Base-by-base conservation (phyloP, 1,284 basidiomycete species). In the Melampsora abietis-canadensis region DNA sequence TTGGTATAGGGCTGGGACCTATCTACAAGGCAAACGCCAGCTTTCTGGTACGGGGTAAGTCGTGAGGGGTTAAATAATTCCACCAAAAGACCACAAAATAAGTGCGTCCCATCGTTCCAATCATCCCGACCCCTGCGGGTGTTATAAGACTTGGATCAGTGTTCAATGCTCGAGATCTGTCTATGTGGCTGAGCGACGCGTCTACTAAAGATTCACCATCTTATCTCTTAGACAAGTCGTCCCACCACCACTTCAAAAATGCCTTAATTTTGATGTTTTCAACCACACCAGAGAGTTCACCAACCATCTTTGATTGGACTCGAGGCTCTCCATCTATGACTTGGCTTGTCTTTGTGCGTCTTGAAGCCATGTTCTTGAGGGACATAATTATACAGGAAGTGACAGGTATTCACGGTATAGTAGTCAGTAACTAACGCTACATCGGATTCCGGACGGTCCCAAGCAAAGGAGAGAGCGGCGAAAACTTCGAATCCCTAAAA, bases 41-140 rank as follows among this genome's bases (percentile, higher is more conserved):
- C 76, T 66, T 83, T 79, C 78, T 89, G 88, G 87, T 86, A 12
- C 77, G 80, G 24, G 81, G 81, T 73, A 89, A 82, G 79, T 89
- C 88, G 12, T 77, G 80, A 3, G 88, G 88, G 1, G 86, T 84
- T 78, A 89, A 88, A 0, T 87, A 87, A 44, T 84, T 83, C 81
- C 86, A 86, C 81, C 84, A 85, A 80, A 89, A 89, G 15, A 88
- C 86, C 14, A 88, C 85, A 77, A 89, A 88, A 78, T 89, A 89
- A 14, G 85, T 85, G 5, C 73, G 68, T 15, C 73, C 73, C 6
- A 75, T 64, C 1, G 73, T 75, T 68, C 68, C 73, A 37, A 75
- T 75, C 66, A 75, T 63, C n/a, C 73, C 73, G 1, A 46, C 66
- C 79, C 24, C 87, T 88, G 76, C 31, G 54, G 14, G 2, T 12